phyloP scores from a whole-genome alignment of 1,284 basidiomycete species.

The Pholiota adiposa region DNA sequence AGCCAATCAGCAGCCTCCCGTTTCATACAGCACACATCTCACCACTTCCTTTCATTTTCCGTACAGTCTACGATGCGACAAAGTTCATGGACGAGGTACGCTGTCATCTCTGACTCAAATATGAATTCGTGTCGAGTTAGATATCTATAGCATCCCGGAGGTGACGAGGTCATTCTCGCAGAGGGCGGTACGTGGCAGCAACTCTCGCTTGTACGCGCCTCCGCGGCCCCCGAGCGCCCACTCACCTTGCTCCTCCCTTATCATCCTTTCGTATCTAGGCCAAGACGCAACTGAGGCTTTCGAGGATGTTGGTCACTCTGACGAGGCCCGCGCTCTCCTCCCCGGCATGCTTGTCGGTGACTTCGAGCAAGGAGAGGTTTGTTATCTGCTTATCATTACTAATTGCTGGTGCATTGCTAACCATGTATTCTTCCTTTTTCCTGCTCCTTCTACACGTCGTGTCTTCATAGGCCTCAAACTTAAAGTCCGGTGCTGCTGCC shows the following conservation, averaged over 20 bases:
- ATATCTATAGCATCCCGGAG: slow-evolving; percentile 84
- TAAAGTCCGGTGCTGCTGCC: slow-evolving; percentile 52
- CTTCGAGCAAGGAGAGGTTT: slow-evolving; percentile 72
- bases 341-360: slow-evolving; percentile 79
- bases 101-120: slow-evolving; percentile 11
- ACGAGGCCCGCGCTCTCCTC: slow-evolving; percentile 93
- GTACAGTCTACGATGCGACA: slow-evolving; percentile 89
- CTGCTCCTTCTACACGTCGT: slow-evolving; percentile 7
- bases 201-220: not conserved
- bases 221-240: slow-evolving; percentile 8
- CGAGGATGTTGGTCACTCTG: slow-evolving; percentile 99
- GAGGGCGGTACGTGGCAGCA: slow-evolving; percentile 79
- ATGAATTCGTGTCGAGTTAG: not conserved
- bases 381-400: slow-evolving; percentile 31
- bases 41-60: slow-evolving; percentile 28
- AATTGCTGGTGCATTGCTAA: slow-evolving; percentile 2
- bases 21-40: slow-evolving; percentile 33
- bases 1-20: slow-evolving; percentile 37
- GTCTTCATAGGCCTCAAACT: slow-evolving; percentile 45
- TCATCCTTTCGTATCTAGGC: slow-evolving; percentile 46
- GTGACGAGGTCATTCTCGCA: slow-evolving; percentile 94
- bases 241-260: slow-evolving; percentile 8
- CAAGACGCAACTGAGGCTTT: slow-evolving; percentile 98
- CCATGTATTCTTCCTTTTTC: slow-evolving; percentile 2
- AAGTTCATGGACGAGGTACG: slow-evolving; percentile 96